Base-by-base conservation (phyloP, 1,284 basidiomycete species). In the Termitomyces sp. region DNA sequence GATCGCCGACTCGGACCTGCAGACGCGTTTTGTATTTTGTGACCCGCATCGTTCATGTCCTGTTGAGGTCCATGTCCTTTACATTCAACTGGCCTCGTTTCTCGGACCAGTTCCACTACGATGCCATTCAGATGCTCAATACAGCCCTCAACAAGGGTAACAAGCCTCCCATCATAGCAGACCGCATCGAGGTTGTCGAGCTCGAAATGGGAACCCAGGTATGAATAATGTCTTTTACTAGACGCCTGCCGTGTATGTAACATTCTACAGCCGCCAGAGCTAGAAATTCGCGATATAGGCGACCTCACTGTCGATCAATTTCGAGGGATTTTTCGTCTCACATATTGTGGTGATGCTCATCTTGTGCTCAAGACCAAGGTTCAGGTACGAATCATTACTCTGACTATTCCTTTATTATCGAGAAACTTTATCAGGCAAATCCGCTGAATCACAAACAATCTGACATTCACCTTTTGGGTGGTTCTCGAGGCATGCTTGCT, bases 141-240 rank as follows among this genome's bases (percentile, higher is more conserved):
- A 87, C 86, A 31, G 95, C 94, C 43, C 86, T 98, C 69, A 98
- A 98, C 81, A 97, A 97, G 77, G 95, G 94, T 64, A 88, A 90
- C 77, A 98, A 98, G 69, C 97, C 97, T 1, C 94, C 94, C 31
- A 90, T 99, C 65, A 99, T 99, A 65, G 95, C 94, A 56, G 97
- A 97, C 71, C 88, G 85, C 70, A 99, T 99, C 62, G 90, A 97
- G 68, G 97, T 99, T 31, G 91, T 98, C 55, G 96, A 98, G 70
- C 77, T 99, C 30, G 88, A 95, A 72, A 99, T 99, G 96, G 97
- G 97, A 41, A 94, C 91, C 1, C 90, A 98, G 77, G 94, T 93
- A 59, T 60, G 82, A 30, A 34, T 82, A 34, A 31, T 15, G 21
- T 15, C 42, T 12, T 31, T 17, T 50, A 36, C 49, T 21, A 47